Base-by-base conservation (phyloP, 2,329 filamentous ascomycete species). In the Pseudogymnoascus sp. region DNA sequence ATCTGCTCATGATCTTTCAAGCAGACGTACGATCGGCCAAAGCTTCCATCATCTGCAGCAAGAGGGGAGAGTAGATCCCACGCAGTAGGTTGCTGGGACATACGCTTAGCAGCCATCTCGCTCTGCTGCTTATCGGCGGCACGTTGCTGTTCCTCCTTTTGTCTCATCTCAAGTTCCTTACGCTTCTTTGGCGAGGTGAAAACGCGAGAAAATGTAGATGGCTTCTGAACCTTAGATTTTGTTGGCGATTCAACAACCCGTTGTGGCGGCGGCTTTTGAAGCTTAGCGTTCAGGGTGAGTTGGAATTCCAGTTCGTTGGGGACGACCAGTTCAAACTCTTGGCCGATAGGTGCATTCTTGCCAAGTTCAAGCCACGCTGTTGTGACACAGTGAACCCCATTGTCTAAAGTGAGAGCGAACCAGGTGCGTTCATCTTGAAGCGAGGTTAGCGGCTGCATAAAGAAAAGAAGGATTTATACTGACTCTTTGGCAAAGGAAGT, bases 261-360 rank as follows among this genome's bases (percentile, higher is more conserved):
- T 63, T 78, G 78, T 11, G 88, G 81, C 25, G 87, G 85, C 5
- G 89, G 90, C 70, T 92, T 90, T 66, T 92, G 89, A 22, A 97
- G 81, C 78, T 97, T 97, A 66, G 96, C 95, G 67, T 97, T 96
- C 12, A 99, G 83, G 0, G 94, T 97, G 38, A 99, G 84, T 75
- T 99, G 94, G 77, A 99, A 99, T 74, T 99, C 94, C n/a, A 99
- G 85, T 68, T 99, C 94, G 68, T 96, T 94, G 58, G 95, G 87
- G 25, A 99, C 94, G 33, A 97, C 92, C 47, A 99, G 86, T 76
- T 99, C 94, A 69, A 99, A 99, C 73, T 99, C 94, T 71, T 99
- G 94, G 6, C 93, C 94, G 67, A 99, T 97, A 0, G 94, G 92
- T 2, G 94, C 93, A 63, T 89, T 93, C 68, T 89, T 89, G 18